Evolutionary conservation across 108 stramenopile species (phyloP), one percentile per base, ranked within the genome.

Genomic region (Pseudonitzschia delicatissima): DNA sequence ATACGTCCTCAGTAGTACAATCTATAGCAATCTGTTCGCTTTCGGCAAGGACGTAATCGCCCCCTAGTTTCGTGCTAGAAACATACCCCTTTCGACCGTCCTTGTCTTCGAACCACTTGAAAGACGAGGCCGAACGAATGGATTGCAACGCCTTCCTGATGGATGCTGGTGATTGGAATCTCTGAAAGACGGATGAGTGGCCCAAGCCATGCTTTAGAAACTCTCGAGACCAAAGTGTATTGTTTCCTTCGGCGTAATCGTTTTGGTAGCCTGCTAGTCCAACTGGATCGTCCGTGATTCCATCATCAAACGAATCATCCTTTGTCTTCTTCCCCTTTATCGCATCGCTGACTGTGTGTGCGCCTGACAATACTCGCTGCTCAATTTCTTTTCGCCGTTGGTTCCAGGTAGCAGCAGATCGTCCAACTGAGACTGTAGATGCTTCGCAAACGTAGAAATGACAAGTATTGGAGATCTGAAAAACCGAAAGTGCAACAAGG

Each of bases 21-120:
- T 74, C 45, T 18, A 58, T 47, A 32, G 78, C 78, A 23, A 79
- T 63, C 59, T 82, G 82, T 20, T 76, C 64, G 29, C 69, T 72
- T 69, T 82, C 82, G 23, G 82, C 82, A 28, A 82, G 48, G 8
- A 82, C 82, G 68, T 72, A 82, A 70, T 82, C 78, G 21, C 78
- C 82, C 20, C 76, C 78, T 26, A 82, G 68, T 34, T 71, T 67
- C 32, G 82, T 82, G 12, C 61, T 69, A 23, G 69, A 73, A 37
- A 76, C 76, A 27, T 55, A 77, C 50, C 78, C 82, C 27, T 77
- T 66, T 62, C 72, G 72, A 25, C 70, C 69, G 26, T 80, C 82
- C 32, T 59, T 68, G 42, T 64, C 71, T 47, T 31, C 50, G 28
- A 76, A 66, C 45, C 71, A 34, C 48, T 73, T 68, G 58, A 79